phyloP scores from a whole-genome alignment of 2,329 filamentous ascomycete species.

The Cordyceps cateniannulata region DNA sequence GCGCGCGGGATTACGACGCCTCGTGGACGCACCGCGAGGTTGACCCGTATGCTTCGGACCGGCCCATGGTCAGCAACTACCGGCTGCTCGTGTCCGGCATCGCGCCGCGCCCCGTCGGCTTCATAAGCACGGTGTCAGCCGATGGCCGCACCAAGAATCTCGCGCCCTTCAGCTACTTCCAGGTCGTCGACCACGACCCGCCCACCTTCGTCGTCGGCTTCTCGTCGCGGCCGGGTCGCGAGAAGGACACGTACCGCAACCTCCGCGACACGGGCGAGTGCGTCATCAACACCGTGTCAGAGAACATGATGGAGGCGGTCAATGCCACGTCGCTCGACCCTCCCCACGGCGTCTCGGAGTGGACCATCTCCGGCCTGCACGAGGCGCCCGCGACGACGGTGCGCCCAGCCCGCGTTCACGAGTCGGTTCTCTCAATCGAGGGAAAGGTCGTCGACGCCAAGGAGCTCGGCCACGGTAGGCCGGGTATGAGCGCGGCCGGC shows the following conservation, averaged over 20 bases:
- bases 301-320: slow-evolving; percentile 74
- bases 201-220: slow-evolving; percentile 63
- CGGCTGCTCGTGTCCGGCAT: slow-evolving; percentile 77
- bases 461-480: slow-evolving; percentile 19
- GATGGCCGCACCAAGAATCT: slow-evolving; percentile 63
- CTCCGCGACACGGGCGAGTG: slow-evolving; percentile 65
- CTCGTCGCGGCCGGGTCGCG: slow-evolving; percentile 35
- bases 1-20: slow-evolving; percentile 20
- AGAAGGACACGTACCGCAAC: slow-evolving; percentile 73
- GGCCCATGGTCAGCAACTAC: slow-evolving; percentile 69
- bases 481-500: slow-evolving; percentile 18
- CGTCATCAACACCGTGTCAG: slow-evolving; percentile 73
- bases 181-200: slow-evolving; percentile 74
- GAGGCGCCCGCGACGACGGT: slow-evolving; percentile 20
- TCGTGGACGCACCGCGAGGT: slow-evolving; percentile 59
- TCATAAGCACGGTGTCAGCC: slow-evolving; percentile 43
- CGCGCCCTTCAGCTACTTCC: slow-evolving; percentile 76
- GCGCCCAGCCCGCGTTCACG: slow-evolving; percentile 20
- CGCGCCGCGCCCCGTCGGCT: slow-evolving; percentile 68
- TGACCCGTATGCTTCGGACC: slow-evolving; percentile 66
- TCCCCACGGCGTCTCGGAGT: slow-evolving; percentile 67
- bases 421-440: slow-evolving; percentile 23
- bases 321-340: slow-evolving; percentile 69
- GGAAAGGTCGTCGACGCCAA: slow-evolving; percentile 23
- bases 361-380: slow-evolving; percentile 56